A percentile compares a stretch with the other conserved stretches of the same genome.
Conservation (phyloP, 768 basidiomycete genomes). For the Coprinellus aureogranulatus region DNA sequence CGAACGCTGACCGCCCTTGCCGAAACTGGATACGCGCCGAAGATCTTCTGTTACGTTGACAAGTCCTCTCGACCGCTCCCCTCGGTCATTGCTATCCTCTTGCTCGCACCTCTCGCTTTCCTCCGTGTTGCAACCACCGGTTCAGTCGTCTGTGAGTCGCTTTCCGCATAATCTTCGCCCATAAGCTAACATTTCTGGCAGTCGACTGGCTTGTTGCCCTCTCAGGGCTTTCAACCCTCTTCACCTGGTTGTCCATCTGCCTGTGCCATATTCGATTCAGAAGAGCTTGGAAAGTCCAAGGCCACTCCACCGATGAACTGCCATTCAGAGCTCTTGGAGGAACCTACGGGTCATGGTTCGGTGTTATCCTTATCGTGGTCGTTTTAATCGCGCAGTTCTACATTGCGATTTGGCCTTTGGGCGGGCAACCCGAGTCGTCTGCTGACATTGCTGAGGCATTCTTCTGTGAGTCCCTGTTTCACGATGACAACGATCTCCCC, state of each 20-base stretch:
- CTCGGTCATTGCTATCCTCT: slow-evolving; percentile 35
- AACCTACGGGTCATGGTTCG: slow-evolving; percentile 45
- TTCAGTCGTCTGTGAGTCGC: slow-evolving; percentile 36
- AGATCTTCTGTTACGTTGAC: slow-evolving; percentile 42
- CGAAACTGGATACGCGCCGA: slow-evolving; percentile 47
- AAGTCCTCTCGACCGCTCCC: slow-evolving; percentile 45
- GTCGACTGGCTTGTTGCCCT: slow-evolving; percentile 47
- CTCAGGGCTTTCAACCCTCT: slow-evolving; percentile 46
- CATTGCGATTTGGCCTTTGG: slow-evolving; percentile 41
- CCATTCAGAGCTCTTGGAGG: slow-evolving; percentile 45
- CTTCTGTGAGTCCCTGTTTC: slow-evolving; percentile 32
- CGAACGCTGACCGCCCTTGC: slow-evolving; percentile 45
- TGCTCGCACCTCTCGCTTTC: slow-evolving; percentile 40
- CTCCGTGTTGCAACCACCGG: slow-evolving; percentile 31
- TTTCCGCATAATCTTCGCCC: neutral
- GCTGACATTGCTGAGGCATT: slow-evolving; percentile 30
- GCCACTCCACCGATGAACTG: slow-evolving; percentile 44
- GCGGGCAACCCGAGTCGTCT: slow-evolving; percentile 28
- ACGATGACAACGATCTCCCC: too few relatives aligned
- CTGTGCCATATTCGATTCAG: slow-evolving; percentile 50
- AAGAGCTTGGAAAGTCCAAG: slow-evolving; percentile 41
- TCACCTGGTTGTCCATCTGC: slow-evolving; percentile 46
- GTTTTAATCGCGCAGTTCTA: slow-evolving; percentile 48
- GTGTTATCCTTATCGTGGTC: slow-evolving; percentile 38
- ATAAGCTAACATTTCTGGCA: too few relatives aligned